These are phyloP conservation scores for Solanum dulcamara DNA, from an alignment of 257 asterid species.

Conservation along the genomic window DNA sequence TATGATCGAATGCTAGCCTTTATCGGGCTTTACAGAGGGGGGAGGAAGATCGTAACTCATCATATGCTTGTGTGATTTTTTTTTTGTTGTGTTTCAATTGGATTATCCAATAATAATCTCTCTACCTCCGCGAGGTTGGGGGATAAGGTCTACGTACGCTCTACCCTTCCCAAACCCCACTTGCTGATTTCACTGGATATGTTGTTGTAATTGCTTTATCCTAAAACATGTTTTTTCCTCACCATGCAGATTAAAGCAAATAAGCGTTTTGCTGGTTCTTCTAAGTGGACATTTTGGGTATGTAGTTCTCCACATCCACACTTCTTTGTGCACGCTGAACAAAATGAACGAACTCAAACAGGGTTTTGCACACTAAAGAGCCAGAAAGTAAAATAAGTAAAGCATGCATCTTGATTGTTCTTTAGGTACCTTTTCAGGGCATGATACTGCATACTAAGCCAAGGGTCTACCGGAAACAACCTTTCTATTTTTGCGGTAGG, in stretches of 20 bases:
- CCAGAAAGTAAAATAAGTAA: neutral
- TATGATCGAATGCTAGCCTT: too few species aligned
- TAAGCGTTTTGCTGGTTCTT: slow-evolving; percentile 66
- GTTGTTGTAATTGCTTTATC: neutral
- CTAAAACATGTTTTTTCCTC: neutral
- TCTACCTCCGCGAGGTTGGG: too few species aligned
- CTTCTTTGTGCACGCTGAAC: neutral
- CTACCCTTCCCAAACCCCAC: too few species aligned
- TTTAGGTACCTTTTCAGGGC: neutral
- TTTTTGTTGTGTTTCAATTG: neutral
- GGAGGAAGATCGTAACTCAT: neutral
- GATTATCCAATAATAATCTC: neutral
- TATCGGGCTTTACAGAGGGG: too few species aligned
- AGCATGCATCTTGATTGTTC: neutral
- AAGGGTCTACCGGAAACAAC: neutral
- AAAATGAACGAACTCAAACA: neutral
- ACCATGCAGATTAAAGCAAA: slow-evolving; percentile 58
- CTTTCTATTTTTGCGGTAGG: neutral
- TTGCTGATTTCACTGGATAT: too few species aligned
- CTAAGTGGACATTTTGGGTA: slow-evolving; percentile 81
- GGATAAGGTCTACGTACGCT: too few species aligned
- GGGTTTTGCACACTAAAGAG: neutral
- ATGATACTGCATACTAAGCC: neutral
- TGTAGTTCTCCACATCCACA: neutral
- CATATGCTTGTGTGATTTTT: neutral